Evolutionary conservation across 495 filamentous ascomycete species (phyloP), one percentile per base, ranked within the genome.

Genomic region (Talaromyces thailandensis): DNA sequence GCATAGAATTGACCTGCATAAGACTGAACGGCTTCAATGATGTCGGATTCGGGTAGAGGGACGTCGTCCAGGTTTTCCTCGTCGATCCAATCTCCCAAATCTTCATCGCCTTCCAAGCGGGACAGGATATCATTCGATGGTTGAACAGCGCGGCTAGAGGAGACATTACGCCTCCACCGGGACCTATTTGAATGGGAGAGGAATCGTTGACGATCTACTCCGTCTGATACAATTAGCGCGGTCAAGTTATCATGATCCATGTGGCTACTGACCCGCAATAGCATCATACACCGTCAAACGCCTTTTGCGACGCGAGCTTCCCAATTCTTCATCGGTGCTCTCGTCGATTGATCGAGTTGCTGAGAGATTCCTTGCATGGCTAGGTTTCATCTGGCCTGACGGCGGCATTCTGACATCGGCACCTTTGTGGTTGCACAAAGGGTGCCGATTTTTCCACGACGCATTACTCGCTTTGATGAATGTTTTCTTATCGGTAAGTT

Each of bases 91-190:
- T 60, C 32, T 26, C 28, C 51, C 26, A 28, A 14, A 48, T 18
- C 18, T n/a, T 43, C 37, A 14, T 60, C 58, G 24, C 6, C 32
- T 28, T 60, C 35, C 12, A 31, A 43, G 48, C 78, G 84, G 67
- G 91, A 92, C 4, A 96, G 79, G 40, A 88, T 84, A 63, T 93
- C 86, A 63, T 94, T 91, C 3, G 92, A 89, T 0, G 85, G 78
- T 14, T 89, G 70, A 2, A 82, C 69, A 23, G 75, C 74, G 21
- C 73, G 73, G 43, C 78, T 81, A 21, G 78, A 78, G 14, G 84
- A 84, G 6, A 77, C 69, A 21, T 77, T 83, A 66, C 83, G 84
- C 32, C 80, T 75, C 61, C 76, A 73, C 60, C 66, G 74, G 35
- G 82, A 78, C 21, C 75, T 56, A 29, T 67, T 63, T 18, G 76